A percentile compares a stretch with the other conserved stretches of the same genome.
These are phyloP conservation scores for Vigna mungo DNA, from an alignment of 306 rosid species.

Conservation along the genomic window DNA sequence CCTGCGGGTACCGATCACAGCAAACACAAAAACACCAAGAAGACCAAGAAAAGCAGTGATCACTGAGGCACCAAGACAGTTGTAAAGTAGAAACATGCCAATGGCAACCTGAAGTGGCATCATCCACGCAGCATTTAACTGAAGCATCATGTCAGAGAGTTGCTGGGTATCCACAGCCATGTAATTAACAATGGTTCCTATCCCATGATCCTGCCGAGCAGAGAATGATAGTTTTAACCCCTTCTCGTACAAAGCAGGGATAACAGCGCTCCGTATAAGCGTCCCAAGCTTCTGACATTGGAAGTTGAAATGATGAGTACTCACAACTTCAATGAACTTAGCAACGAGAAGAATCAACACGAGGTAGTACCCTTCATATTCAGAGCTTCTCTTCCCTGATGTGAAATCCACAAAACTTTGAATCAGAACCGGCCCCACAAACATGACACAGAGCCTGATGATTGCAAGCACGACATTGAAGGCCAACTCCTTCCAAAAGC, in stretches of 20 bases:
- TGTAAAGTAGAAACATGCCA: slow-evolving; percentile 62
- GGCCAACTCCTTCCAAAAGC: slow-evolving; percentile 74
- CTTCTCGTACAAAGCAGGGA: slow-evolving; percentile 70
- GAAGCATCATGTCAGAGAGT: slow-evolving; percentile 82
- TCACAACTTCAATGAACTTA: slow-evolving; percentile 66
- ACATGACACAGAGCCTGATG: slow-evolving; percentile 62
- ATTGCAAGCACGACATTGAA: slow-evolving; percentile 71
- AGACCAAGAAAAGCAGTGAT: slow-evolving; percentile 56
- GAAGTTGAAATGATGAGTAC: slow-evolving; percentile 76
- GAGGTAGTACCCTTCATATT: slow-evolving; percentile 73
- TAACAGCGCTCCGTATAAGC: slow-evolving; percentile 66
- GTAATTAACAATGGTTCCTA: slow-evolving; percentile 83
- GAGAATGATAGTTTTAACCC: slow-evolving; percentile 70
- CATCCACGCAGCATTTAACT: slow-evolving; percentile 67
- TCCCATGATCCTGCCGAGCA: slow-evolving; percentile 71
- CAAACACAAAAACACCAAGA: slow-evolving; percentile 47
- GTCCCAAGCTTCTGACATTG: slow-evolving; percentile 68
- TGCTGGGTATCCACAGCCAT: slow-evolving; percentile 92
- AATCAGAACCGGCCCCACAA: slow-evolving; percentile 74
- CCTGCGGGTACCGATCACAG: slow-evolving; percentile 43
- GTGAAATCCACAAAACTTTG: slow-evolving; percentile 77
- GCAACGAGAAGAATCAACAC: slow-evolving; percentile 64
- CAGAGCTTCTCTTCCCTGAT: slow-evolving; percentile 66
- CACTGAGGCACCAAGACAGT: slow-evolving; percentile 56
- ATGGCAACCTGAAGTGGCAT: slow-evolving; percentile 70